Evolutionary conservation across 2,329 filamentous ascomycete genomes (phyloP).

Genomic region (Mycosphaerella arachidis): DNA sequence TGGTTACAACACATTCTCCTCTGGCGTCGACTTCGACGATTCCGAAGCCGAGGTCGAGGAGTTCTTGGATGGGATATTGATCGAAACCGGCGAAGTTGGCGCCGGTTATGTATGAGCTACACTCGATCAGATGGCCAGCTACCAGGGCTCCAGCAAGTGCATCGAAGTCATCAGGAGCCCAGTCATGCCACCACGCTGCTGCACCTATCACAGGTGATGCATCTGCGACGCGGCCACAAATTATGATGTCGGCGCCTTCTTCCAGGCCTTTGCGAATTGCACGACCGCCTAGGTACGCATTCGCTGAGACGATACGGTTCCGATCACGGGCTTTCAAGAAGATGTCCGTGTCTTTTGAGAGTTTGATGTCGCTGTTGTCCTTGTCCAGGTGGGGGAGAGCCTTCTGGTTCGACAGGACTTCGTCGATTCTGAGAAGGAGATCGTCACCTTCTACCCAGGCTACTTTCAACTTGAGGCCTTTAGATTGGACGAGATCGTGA

Average conservation of each 20-base stretch:
- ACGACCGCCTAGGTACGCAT: constrained; percentile 41
- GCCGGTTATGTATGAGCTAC: constrained; percentile 38
- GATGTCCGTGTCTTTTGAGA: constrained; percentile 20
- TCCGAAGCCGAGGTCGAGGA: constrained; percentile 31
- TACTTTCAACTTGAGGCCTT: constrained; percentile 39
- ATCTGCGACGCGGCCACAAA: constrained; percentile 41
- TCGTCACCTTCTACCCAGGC: constrained; percentile 45
- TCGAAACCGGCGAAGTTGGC: constrained; percentile 42
- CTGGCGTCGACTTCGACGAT: constrained; percentile 32
- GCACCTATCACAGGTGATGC: constrained; percentile 40
- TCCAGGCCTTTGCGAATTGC: constrained; percentile 38
- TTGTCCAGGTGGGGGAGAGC: constrained; percentile 23
- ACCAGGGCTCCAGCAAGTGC: constrained; percentile 37
- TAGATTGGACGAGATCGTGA: constrained; percentile 30
- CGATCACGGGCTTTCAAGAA: constrained; percentile 17
- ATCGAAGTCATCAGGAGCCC: constrained; percentile 35
- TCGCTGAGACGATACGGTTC: constrained; percentile 25
- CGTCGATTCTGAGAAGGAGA: constrained; percentile 16
- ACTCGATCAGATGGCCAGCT: constrained; percentile 41
- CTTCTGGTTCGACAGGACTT: constrained; percentile 15
- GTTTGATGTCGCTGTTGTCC: constrained; percentile 20
- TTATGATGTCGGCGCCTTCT: constrained; percentile 39
- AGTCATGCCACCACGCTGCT: constrained; percentile 41
- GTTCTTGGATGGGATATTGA: constrained; percentile 30
- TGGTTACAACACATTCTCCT: constrained; percentile 34